Base-by-base conservation (phyloP, 2,329 filamentous ascomycete species). In the Fusarium sp. region DNA sequence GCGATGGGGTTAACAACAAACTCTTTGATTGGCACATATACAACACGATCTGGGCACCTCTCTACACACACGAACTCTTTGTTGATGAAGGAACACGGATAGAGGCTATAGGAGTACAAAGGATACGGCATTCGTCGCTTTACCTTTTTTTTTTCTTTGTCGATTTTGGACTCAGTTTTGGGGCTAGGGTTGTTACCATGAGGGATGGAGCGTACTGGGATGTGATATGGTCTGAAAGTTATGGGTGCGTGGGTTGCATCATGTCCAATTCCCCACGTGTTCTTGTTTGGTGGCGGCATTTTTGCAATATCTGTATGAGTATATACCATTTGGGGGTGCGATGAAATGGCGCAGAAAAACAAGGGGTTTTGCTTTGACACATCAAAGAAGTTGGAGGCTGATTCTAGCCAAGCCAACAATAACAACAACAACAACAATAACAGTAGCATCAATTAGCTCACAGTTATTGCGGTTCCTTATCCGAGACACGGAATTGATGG, bases 71-170 rank as follows among this genome's bases (percentile, higher is more conserved):
- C 61, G 63, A 68, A 71, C 28, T 54, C 59, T 72, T 61, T 57
- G 64, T 68, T 72, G 60, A 74, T 51, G 71, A 74, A 70, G 50
- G 64, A 61, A 44, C 63, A 71, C 42, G 69, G 69, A 73, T 75
- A 75, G 71, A 75, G 70, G 73, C 64, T 58, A 73, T 44, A 69
- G 71, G 73, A 73, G 72, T 75, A 74, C 52, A 72, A 63, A 59
- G 51, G 60, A 52, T 57, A 54, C 45, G 62, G 54, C 59, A 63
- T 70, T 50, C 34, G 55, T 56, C 58, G 49, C 51, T 73, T 67
- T 43, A 18, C 45, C 55, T 53, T 70, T 64, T 50, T 44, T 60
- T 65, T 45, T 60, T 42, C 38, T 42, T 26, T 15, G 20, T 15
- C 17, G n/a, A 24, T 45, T 46, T 53, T 46, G 63, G 57, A 46